A percentile compares a stretch with the other conserved stretches of the same genome.
These are phyloP conservation scores for Thalassiosira livingstoniorum DNA, from an alignment of 352 stramenopile species.

Conservation along the genomic window DNA sequence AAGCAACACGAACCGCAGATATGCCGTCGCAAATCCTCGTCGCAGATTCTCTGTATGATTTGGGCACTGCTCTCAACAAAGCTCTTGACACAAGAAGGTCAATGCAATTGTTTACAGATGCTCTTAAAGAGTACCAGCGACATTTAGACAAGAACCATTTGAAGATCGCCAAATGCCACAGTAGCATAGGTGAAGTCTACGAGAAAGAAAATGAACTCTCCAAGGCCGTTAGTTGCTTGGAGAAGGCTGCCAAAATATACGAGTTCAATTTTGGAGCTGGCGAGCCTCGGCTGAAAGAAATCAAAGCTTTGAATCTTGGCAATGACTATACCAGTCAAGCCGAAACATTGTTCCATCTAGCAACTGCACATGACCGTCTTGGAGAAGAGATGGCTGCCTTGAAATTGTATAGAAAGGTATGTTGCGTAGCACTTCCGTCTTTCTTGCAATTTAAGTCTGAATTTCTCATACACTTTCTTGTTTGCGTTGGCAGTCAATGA, in stretches of 20 bases:
- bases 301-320: constrained; percentile 53
- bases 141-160: constrained; percentile 67
- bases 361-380: constrained; percentile 60
- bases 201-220: constrained; percentile 66
- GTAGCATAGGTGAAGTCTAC: constrained; percentile 65
- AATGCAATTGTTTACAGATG: constrained; percentile 70
- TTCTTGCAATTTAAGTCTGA: constrained; percentile 2
- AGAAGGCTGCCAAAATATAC: constrained; percentile 65
- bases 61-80: constrained; percentile 60
- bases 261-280: constrained; percentile 56
- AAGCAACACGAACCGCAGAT: constrained; percentile 51
- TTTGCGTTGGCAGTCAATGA: constrained; percentile 39
- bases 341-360: constrained; percentile 67
- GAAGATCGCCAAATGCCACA: constrained; percentile 71
- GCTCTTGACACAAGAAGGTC: constrained; percentile 62
- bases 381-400: constrained; percentile 64
- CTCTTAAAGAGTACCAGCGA: constrained; percentile 70
- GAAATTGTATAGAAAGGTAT: constrained; percentile 61
- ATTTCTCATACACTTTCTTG: neutral
- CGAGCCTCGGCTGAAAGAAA: constrained; percentile 64
- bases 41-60: constrained; percentile 69
- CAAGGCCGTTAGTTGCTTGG: constrained; percentile 56
- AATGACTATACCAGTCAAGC: constrained; percentile 67
- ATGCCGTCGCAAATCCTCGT: constrained; percentile 59
- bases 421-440: neutral